phyloP scores from a whole-genome alignment of 306 rosid species.

The Vigna nakashimae region DNA sequence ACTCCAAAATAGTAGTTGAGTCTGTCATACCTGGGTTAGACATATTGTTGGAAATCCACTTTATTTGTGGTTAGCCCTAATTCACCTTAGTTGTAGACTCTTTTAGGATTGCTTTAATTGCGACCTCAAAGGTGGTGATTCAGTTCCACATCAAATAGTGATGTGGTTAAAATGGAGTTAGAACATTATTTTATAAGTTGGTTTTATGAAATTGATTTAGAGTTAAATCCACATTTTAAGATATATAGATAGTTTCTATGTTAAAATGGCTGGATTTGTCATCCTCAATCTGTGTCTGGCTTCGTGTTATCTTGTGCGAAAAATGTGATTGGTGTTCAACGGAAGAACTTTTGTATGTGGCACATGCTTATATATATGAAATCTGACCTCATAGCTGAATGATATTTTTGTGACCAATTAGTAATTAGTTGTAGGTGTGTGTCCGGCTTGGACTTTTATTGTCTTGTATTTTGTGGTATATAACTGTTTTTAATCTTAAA shows the following conservation, averaged over 20 bases:
- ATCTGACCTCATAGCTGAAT: neutral
- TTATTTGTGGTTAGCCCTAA: no score
- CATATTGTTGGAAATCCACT: neutral
- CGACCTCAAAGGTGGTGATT: no score
- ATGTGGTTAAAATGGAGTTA: no score
- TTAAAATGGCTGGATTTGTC: neutral
- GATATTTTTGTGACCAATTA: neutral
- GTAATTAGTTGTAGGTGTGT: neutral
- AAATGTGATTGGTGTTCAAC: neutral
- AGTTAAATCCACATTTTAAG: no score
- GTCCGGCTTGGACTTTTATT: neutral
- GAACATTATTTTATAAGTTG: no score
- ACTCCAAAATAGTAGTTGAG: neutral
- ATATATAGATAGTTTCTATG: neutral
- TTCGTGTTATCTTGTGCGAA: slow-evolving; percentile 12
- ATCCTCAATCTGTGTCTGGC: neutral
- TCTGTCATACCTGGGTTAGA: neutral
- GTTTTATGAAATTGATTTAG: no score
- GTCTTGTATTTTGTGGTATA: slow-evolving; percentile 3
- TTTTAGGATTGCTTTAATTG: no score
- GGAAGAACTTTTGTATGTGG: neutral
- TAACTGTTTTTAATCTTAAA: neutral
- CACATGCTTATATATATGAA: slow-evolving; percentile 20
- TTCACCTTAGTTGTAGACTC: no score
- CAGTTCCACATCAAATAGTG: no score